Percentiles rank a stretch among this genome's conserved stretches.
These are phyloP conservation scores for Clitopilus passeckerianus DNA, from an alignment of 768 basidiomycete species.

Conservation along the genomic window DNA sequence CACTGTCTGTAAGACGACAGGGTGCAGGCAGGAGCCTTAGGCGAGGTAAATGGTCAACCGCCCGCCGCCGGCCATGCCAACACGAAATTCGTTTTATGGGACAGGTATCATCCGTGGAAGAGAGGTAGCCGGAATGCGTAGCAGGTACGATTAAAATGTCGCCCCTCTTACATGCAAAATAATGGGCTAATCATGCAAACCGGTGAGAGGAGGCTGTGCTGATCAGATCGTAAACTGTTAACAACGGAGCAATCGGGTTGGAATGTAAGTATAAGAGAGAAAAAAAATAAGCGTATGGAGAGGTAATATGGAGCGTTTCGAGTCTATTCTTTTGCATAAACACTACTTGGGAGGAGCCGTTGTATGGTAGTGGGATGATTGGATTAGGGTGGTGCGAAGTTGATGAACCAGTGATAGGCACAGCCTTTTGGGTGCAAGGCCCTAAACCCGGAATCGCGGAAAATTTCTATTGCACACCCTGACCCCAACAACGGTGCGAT, in stretches of 20 bases:
- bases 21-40: not conserved
- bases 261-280: not conserved
- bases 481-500: not conserved
- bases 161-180: not conserved
- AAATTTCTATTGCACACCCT: conserved; percentile 1
- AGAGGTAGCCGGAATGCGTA: not conserved
- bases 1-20: not conserved
- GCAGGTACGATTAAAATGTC: not conserved
- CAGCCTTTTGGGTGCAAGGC: not conserved
- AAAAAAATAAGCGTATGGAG: not conserved
- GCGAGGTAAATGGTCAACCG: not conserved
- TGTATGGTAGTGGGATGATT: not conserved
- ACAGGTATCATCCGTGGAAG: not conserved
- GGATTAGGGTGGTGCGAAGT: conserved; percentile 1
- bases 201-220: not conserved
- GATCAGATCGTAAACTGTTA: not conserved
- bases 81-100: not conserved
- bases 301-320: not conserved
- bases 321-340: not conserved
- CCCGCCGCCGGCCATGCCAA: not conserved
- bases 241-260: not conserved
- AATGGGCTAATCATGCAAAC: too few relatives aligned
- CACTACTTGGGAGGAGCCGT: not conserved
- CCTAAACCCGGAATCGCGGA: not conserved
- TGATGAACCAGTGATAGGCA: not conserved